Evolutionary conservation across 352 stramenopile species (phyloP), one percentile per base, ranked within the genome.

Genomic region (Lagenidium sp.): DNA sequence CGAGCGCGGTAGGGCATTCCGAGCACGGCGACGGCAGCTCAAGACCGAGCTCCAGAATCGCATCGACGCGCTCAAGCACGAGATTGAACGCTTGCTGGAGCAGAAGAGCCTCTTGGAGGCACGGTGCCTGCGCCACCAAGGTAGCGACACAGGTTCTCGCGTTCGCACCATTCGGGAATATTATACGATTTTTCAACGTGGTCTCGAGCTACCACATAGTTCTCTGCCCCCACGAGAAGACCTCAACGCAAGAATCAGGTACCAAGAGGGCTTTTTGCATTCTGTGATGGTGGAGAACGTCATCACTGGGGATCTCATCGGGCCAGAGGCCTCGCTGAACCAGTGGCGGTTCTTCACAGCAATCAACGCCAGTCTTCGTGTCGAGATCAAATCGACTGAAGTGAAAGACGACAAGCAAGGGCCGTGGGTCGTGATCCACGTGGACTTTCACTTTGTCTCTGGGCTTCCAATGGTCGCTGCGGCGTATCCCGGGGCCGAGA

Each of bases 241-340:
- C 6, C 36, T 28, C 19, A 23, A 26, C 3, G 20, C 39, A 39
- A 40, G 43, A 7, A 28, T 38, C 19, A 34, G 31, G 6, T 49
- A 55, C 40, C 47, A 56, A 22, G 48, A 49, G 15, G 43, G 44
- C 26, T 56, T 56, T n/a, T 29, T 56, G 7, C 48, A 28, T 18
- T 36, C 16, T 23, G 24, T 56, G n/a, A 56, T 56, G 48, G 34
- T 16, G 6, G 41, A 44, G 16, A 34, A 56, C 24, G 41, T 36
- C 3, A 15, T 32, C 4, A 56, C 48, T 2, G 48, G 48, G 2
- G 48, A 56, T 31, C 32, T 56, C 16, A 26, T 50, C n/a, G 48
- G 48, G n/a, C 40, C 41, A 0, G 41, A 56, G 6, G 41, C 48
- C 6, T 44, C 48, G 12, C 30, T 56, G 4, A 49, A 45, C 34